Evolutionary conservation across 169 alveolate genomes (phyloP).

Genomic region (Ichthyophthirius multifiliis): DNA sequence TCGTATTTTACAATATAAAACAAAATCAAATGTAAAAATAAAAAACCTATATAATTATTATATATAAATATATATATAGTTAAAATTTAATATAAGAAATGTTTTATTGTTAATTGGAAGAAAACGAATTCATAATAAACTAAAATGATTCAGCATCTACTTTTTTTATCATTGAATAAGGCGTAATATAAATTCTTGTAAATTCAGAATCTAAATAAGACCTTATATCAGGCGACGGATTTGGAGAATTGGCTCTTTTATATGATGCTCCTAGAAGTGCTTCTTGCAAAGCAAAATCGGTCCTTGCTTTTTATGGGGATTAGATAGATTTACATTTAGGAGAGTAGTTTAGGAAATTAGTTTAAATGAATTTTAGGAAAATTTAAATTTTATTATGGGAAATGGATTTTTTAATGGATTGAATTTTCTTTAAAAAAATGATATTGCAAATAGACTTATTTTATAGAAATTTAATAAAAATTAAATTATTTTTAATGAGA

Average conservation of each 20-base stretch:
- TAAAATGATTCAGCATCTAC: slow-evolving; percentile 59
- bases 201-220: slow-evolving; percentile 39
- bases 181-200: slow-evolving; percentile 56
- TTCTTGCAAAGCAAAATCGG: slow-evolving; percentile 62
- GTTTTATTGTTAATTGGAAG: slow-evolving; percentile 34
- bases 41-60: not conserved
- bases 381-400: slow-evolving; percentile 10
- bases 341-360: slow-evolving; percentile 31
- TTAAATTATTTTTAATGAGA: slow-evolving; percentile 39
- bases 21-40: not conserved
- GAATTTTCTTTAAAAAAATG: slow-evolving; percentile 29
- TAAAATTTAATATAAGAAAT: slow-evolving; percentile 28
- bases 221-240: slow-evolving; percentile 74
- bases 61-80: slow-evolving; percentile 11
- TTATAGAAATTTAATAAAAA: slow-evolving; percentile 14
- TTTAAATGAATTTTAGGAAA: slow-evolving; percentile 16
- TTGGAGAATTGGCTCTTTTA: slow-evolving; percentile 83
- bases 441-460: slow-evolving; percentile 27
- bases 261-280: slow-evolving; percentile 86
- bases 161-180: slow-evolving; percentile 63
- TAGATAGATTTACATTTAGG: slow-evolving; percentile 33
- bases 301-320: slow-evolving; percentile 36
- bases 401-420: not conserved
- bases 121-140: slow-evolving; percentile 44
- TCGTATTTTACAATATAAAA: slow-evolving; percentile 17